Percentiles rank a stretch among this genome's conserved stretches.
These are phyloP conservation scores for Podila minutissima DNA, from an alignment of 192 early-diverging fungal genomes.

Conservation along the genomic window DNA sequence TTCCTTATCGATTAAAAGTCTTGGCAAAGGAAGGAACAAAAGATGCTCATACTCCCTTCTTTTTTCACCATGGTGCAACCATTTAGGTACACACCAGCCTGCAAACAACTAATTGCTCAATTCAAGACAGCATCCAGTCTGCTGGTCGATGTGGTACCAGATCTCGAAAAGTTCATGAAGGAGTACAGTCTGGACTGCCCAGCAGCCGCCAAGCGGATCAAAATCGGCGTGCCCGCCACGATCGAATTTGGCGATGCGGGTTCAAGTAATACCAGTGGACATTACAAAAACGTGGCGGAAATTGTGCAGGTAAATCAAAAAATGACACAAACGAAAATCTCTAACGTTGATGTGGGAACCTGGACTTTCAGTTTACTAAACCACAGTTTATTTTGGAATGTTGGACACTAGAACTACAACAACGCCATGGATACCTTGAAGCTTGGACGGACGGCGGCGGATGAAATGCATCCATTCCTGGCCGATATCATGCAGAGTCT, in stretches of 20 bases:
- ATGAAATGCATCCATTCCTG: conserved; percentile 90
- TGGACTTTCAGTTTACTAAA: no score
- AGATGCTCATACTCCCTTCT: background rate
- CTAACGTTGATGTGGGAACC: background rate
- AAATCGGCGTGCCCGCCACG: conserved; percentile 96
- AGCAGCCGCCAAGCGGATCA: conserved; percentile 85
- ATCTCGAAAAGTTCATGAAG: conserved; percentile 81
- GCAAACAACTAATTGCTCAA: conserved; percentile 90
- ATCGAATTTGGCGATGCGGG: conserved; percentile 84
- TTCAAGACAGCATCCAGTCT: conserved; percentile 87
- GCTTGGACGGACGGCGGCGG: conserved; percentile 85
- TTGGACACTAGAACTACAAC: conserved; percentile 76
- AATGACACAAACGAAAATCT: background rate
- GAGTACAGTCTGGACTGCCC: conserved; percentile 89
- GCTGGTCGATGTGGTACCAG: conserved; percentile 63
- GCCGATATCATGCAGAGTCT: conserved; percentile 88
- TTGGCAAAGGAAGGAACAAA: background rate
- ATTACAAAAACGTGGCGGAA: conserved; percentile 81
- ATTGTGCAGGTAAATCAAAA: conserved; percentile 61
- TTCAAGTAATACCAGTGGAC: conserved; percentile 57
- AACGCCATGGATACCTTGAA: conserved; percentile 92
- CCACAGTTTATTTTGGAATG: no score
- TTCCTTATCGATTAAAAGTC: background rate
- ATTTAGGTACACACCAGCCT: conserved; percentile 86
- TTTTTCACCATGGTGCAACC: background rate